phyloP scores from a whole-genome alignment of 2,329 filamentous ascomycete species.

The Hirsutella rhossiliensis region DNA sequence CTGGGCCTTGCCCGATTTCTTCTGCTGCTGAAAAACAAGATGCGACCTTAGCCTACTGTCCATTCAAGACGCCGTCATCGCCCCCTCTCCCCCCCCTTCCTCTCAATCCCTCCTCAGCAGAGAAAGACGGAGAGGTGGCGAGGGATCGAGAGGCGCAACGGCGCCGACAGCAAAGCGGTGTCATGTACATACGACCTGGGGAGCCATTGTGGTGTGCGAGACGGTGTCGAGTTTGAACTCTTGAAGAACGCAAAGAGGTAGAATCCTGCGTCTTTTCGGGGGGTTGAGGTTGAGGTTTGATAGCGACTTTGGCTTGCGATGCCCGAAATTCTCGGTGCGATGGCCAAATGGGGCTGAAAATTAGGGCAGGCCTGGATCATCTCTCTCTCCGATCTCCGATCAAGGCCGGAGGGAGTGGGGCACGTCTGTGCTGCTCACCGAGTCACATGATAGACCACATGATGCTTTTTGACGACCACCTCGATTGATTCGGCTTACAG shows the following conservation, averaged over 20 bases:
- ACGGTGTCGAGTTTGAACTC: slow-evolving; percentile 14
- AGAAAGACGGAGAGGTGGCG: background rate
- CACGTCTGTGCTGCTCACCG: too few relatives aligned
- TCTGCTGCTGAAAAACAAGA: slow-evolving; percentile 31
- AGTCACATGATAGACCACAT: background rate
- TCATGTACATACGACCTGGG: slow-evolving; percentile 73
- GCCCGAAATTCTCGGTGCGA: slow-evolving; percentile 15
- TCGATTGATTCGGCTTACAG: too few relatives aligned
- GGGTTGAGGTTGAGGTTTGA: slow-evolving; percentile 5
- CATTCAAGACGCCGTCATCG: slow-evolving; percentile 15
- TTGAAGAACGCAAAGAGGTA: slow-evolving; percentile 48
- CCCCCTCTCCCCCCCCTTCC: background rate
- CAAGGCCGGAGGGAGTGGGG: too few relatives aligned
- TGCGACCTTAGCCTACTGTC: slow-evolving; percentile 94
- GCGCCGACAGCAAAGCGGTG: slow-evolving; percentile 90
- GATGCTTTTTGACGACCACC: too few relatives aligned
- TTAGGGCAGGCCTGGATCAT: slow-evolving; percentile 21
- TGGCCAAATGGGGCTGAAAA: slow-evolving; percentile 11
- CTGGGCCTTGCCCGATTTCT: slow-evolving; percentile 58
- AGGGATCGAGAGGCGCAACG: slow-evolving; percentile 10
- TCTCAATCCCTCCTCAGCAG: background rate
- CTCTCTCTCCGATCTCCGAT: background rate
- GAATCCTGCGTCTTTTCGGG: slow-evolving; percentile 65
- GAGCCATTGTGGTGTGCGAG: slow-evolving; percentile 62
- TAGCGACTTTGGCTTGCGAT: slow-evolving; percentile 1